Evolutionary conservation across 2,329 filamentous ascomycete species (phyloP), one percentile per base, ranked within the genome.

Genomic region (Trichoderma simmonsii): DNA sequence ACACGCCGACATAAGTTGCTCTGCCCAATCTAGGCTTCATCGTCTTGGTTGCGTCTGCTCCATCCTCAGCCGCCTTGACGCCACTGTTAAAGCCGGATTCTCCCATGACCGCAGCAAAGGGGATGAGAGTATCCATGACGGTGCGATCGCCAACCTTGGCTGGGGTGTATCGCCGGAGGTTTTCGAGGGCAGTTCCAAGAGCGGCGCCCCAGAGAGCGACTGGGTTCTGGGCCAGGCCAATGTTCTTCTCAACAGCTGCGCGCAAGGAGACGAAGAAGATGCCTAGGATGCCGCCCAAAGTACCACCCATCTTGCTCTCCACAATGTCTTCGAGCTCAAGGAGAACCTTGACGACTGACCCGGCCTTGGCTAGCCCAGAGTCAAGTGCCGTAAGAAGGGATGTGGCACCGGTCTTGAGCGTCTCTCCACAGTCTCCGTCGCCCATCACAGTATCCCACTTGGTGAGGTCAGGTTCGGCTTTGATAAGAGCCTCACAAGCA

Each of bases 381-480:
- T 82, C 82, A 5, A 88, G 76, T 0, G 84, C 85, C 0, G 87
- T 87, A 2, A 87, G 77, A 8, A 88, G 77, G 4, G 80, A 80
- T 6, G 78, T 83, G 0, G 87, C 87, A 0, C 87, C 87, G 0
- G 84, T 85, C 80, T 87, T 85, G 69, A 89, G 82, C 3, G 87
- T 88, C 77, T 92, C 88, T 48, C 90, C 90, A 77, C 89, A 92
- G 80, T 91, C 89, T 12, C 89, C 89, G 75, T 91, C 90, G 43
- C 89, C 89, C 85, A 91, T 88, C 61, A 89, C 78, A 5, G 86
- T 89, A 78, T 91, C 89, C 85, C 87, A 91, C 73, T 82, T 86
- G 1, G 90, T 91, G 57, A 91, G 81, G 71, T 90, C 86, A 0
- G 89, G 88, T 78, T 91, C 89, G 3, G 89, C 88, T 9, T 82